phyloP scores from a whole-genome alignment of 116 monocot species.

The Posidonia oceanica region DNA sequence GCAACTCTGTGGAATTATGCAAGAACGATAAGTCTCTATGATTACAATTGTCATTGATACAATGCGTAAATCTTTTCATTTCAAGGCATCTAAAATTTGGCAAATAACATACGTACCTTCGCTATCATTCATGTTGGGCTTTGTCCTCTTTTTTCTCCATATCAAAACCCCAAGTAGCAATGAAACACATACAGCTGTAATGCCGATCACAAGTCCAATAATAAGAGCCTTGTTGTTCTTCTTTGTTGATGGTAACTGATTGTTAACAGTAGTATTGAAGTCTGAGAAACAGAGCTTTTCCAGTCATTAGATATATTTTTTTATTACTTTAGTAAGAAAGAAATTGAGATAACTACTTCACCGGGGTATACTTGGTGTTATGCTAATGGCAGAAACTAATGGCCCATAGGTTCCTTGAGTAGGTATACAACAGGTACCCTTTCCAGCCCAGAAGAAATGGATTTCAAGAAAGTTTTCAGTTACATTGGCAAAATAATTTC shows the following conservation, averaged over 20 bases:
- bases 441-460: slow-evolving; percentile 21
- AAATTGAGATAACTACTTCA: too few species aligned
- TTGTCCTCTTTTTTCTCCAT: not conserved
- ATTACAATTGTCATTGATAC: not conserved
- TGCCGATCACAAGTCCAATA: slow-evolving; percentile 4
- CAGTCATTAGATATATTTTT: too few species aligned
- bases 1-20: slow-evolving; percentile 1
- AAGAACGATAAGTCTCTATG: not conserved
- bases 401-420: slow-evolving; percentile 10
- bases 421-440: slow-evolving; percentile 13
- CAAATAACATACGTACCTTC: too few species aligned
- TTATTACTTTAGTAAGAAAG: too few species aligned
- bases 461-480: slow-evolving; percentile 9
- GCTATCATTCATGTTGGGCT: too few species aligned
- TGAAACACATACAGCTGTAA: not conserved
- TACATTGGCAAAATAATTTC: not conserved
- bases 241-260: not conserved
- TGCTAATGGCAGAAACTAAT: slow-evolving; percentile 5
- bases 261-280: not conserved
- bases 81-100: too few species aligned
- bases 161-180: not conserved
- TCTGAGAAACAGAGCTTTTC: not conserved
- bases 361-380: not conserved
- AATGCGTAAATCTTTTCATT: not conserved
- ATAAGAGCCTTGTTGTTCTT: not conserved